Evolutionary conservation across 2,329 filamentous ascomycete species (phyloP).

Genomic region (Coniochaeta sp.): DNA sequence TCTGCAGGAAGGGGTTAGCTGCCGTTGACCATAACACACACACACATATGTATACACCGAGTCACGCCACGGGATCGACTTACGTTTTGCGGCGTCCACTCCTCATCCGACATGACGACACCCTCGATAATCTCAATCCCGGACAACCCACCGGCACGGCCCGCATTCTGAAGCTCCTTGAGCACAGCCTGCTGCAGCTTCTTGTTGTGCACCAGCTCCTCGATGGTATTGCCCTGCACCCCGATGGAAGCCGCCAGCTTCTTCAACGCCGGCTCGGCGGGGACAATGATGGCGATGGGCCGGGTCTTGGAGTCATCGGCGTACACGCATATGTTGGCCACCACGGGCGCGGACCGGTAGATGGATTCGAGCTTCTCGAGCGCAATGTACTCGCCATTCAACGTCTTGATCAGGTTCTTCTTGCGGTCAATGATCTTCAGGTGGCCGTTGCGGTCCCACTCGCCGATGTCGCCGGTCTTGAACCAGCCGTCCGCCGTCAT

Average conservation of each 20-base stretch:
- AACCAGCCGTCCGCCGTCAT: constrained; percentile 75
- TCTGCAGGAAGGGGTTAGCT: constrained; percentile 35
- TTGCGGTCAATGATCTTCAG: constrained; percentile 74
- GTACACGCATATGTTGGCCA: constrained; percentile 50
- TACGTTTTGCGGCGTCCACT: constrained; percentile 70
- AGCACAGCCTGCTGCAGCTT: constrained; percentile 57
- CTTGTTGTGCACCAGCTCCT: constrained; percentile 60
- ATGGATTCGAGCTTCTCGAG: constrained; percentile 61
- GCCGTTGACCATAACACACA: neutral
- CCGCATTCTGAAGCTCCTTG: constrained; percentile 54
- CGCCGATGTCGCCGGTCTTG: constrained; percentile 79
- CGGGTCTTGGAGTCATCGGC: constrained; percentile 42
- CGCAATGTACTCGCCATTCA: constrained; percentile 76
- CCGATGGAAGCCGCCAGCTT: constrained; percentile 38
- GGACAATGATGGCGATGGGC: constrained; percentile 49
- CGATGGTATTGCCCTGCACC: constrained; percentile 45
- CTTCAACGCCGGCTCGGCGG: constrained; percentile 46
- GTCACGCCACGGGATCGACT: constrained; percentile 22
- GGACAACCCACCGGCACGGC: constrained; percentile 53
- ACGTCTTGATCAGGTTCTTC: constrained; percentile 83
- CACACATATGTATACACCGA: too few species aligned
- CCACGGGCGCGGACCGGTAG: constrained; percentile 41
- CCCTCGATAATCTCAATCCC: constrained; percentile 66
- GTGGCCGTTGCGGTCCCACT: constrained; percentile 66
- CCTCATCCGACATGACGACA: constrained; percentile 63